phyloP scores from a whole-genome alignment of 2,329 filamentous ascomycete species.

The Ophiocordyceps polyrhachis-furcata region DNA sequence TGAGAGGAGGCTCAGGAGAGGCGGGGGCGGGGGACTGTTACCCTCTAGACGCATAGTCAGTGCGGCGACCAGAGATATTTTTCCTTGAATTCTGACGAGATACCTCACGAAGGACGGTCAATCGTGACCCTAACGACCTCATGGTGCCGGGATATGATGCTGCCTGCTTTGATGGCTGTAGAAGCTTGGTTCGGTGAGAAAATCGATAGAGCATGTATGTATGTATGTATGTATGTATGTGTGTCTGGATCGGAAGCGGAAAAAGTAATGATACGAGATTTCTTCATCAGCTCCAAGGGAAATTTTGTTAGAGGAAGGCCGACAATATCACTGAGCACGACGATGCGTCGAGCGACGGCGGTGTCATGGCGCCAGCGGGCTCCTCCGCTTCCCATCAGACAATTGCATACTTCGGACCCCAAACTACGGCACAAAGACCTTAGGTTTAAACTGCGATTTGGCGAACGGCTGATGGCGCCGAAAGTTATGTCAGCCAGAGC shows the following conservation, averaged over 20 bases:
- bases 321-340: not conserved
- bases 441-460: no score
- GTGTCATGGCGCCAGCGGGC: slow-evolving; percentile 20
- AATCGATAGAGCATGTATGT: not conserved
- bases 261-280: not conserved
- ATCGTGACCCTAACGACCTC: slow-evolving; percentile 41
- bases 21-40: slow-evolving; percentile 9
- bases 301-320: not conserved
- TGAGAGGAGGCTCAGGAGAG: slow-evolving; percentile 6
- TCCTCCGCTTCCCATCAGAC: slow-evolving; percentile 31
- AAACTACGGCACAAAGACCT: slow-evolving; percentile 3
- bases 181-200: not conserved
- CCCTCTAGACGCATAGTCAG: slow-evolving; percentile 20
- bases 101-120: slow-evolving; percentile 57
- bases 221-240: no score
- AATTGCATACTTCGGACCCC: slow-evolving; percentile 12
- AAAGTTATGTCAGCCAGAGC: no score
- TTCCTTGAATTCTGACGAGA: slow-evolving; percentile 14
- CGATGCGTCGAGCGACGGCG: slow-evolving; percentile 26
- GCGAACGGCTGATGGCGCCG: no score
- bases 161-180: not conserved
- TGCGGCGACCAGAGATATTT: not conserved
- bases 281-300: not conserved
- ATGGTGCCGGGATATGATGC: slow-evolving; percentile 10
- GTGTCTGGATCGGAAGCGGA: no score